Evolutionary conservation across 2,329 filamentous ascomycete genomes (phyloP).

Genomic region (Pseudogymnoascus sp.): DNA sequence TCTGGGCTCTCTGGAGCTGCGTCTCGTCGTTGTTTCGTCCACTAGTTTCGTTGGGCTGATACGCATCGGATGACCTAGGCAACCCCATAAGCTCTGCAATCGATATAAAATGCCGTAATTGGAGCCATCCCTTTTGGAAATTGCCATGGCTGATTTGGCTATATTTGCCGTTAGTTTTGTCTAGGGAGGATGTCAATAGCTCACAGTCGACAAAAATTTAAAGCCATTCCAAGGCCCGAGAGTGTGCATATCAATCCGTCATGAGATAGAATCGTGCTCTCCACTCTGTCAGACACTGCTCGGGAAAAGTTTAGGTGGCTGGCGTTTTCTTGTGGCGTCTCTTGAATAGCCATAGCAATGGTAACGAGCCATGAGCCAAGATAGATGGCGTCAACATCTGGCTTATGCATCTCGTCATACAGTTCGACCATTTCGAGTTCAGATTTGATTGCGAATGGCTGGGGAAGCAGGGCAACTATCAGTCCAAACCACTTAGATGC

Average conservation of each 20-base stretch:
- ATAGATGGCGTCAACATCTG: conserved; percentile 21
- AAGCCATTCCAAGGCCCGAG: conserved; percentile 26
- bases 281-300: conserved; percentile 24
- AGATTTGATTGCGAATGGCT: conserved; percentile 18
- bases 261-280: conserved; percentile 26
- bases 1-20: conserved; percentile 21
- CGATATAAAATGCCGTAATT: conserved; percentile 31
- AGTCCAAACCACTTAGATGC: conserved; percentile 25
- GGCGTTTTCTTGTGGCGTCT: conserved; percentile 19
- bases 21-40: conserved; percentile 13
- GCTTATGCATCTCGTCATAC: conserved; percentile 22
- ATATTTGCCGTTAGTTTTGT: not conserved
- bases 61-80: conserved; percentile 19
- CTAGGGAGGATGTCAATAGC: conserved; percentile 14
- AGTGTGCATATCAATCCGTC: conserved; percentile 28
- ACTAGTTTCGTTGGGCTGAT: conserved; percentile 13
- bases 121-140: conserved; percentile 31
- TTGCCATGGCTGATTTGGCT: conserved; percentile 30
- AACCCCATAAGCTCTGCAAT: conserved; percentile 33
- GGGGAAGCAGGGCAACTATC: conserved; percentile 23
- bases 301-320: conserved; percentile 17
- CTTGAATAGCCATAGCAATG: conserved; percentile 26
- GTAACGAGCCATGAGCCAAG: conserved; percentile 26
- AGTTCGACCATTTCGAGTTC: conserved; percentile 21
- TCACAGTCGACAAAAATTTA: conserved; percentile 32